Conservation (phyloP, 2,329 filamentous ascomycete species). For the Camillea tinctor region DNA sequence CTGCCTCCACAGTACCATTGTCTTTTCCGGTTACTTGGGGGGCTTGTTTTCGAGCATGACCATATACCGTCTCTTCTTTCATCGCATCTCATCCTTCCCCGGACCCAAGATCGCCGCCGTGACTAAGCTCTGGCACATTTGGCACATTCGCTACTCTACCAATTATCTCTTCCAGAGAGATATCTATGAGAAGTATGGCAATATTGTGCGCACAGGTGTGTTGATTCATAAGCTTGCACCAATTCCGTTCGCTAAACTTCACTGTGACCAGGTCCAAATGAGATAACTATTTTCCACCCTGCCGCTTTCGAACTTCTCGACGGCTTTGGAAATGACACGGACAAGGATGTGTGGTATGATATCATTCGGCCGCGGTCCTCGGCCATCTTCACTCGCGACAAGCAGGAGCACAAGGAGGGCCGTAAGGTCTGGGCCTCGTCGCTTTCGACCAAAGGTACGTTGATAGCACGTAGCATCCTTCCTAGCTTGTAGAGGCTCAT, state of each 20-base stretch:
- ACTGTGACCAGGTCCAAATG: slow-evolving; percentile 15
- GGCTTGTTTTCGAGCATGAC: slow-evolving; percentile 22
- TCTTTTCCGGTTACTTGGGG: slow-evolving; percentile 11
- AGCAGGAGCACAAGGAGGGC: slow-evolving; percentile 15
- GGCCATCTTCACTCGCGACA: slow-evolving; percentile 20
- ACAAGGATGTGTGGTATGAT: slow-evolving; percentile 23
- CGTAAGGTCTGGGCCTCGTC: slow-evolving; percentile 18
- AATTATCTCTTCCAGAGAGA: slow-evolving; percentile 13
- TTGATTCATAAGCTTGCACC: neutral
- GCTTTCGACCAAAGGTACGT: slow-evolving; percentile 17
- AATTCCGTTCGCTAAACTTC: slow-evolving; percentile 1
- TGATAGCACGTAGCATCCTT: neutral
- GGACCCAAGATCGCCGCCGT: slow-evolving; percentile 34
- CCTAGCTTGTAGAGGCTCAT: neutral
- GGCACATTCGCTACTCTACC: slow-evolving; percentile 17
- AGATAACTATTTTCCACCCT: slow-evolving; percentile 18
- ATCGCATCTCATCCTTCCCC: slow-evolving; percentile 31
- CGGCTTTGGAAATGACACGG: slow-evolving; percentile 18
- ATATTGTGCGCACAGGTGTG: slow-evolving; percentile 19
- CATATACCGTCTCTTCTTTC: slow-evolving; percentile 34
- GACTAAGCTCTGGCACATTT: slow-evolving; percentile 24
- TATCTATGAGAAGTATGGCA: slow-evolving; percentile 17
- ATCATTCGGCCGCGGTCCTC: slow-evolving; percentile 17
- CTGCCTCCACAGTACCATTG: slow-evolving; percentile 2
- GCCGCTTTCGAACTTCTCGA: slow-evolving; percentile 18